phyloP scores from a whole-genome alignment of 2,329 filamentous ascomycete species.

The Colletotrichum magnum region DNA sequence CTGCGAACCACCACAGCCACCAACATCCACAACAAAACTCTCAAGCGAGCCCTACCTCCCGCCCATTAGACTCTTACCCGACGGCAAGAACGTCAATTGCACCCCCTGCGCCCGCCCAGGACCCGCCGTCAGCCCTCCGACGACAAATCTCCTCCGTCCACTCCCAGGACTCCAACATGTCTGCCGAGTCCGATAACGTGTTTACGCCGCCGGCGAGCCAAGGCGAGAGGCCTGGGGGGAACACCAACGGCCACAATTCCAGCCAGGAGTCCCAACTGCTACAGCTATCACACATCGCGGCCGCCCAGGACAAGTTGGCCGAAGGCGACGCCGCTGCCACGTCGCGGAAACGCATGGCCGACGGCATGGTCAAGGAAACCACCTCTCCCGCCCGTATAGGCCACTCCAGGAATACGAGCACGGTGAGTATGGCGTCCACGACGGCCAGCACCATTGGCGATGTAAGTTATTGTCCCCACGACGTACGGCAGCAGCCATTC shows the following conservation, averaged over 20 bases:
- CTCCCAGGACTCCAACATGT: conserved; percentile 48
- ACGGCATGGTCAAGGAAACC: conserved; percentile 77
- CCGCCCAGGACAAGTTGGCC: conserved; percentile 64
- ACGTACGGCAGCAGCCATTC: not conserved
- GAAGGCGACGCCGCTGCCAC: conserved; percentile 49
- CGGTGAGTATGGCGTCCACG: conserved; percentile 72
- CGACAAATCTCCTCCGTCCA: conserved; percentile 43
- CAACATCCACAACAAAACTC: not conserved
- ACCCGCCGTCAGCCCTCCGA: conserved; percentile 24
- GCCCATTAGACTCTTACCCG: conserved; percentile 36
- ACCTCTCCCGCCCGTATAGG: conserved; percentile 65
- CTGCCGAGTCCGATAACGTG: conserved; percentile 46
- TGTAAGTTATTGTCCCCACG: conserved; percentile 62
- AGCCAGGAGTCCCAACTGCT: conserved; percentile 70
- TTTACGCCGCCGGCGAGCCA: conserved; percentile 48
- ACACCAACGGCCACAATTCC: conserved; percentile 56
- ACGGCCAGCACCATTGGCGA: conserved; percentile 82
- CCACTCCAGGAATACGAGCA: conserved; percentile 81
- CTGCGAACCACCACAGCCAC: conserved; percentile 33
- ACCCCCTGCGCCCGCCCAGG: conserved; percentile 42
- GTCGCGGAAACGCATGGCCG: conserved; percentile 81
- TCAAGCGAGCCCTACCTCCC: not conserved
- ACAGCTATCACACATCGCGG: conserved; percentile 71
- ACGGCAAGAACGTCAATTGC: conserved; percentile 44
- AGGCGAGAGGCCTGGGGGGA: conserved; percentile 41